These are phyloP conservation scores for Mycena polygramma DNA, from an alignment of 768 basidiomycete species.

Conservation along the genomic window DNA sequence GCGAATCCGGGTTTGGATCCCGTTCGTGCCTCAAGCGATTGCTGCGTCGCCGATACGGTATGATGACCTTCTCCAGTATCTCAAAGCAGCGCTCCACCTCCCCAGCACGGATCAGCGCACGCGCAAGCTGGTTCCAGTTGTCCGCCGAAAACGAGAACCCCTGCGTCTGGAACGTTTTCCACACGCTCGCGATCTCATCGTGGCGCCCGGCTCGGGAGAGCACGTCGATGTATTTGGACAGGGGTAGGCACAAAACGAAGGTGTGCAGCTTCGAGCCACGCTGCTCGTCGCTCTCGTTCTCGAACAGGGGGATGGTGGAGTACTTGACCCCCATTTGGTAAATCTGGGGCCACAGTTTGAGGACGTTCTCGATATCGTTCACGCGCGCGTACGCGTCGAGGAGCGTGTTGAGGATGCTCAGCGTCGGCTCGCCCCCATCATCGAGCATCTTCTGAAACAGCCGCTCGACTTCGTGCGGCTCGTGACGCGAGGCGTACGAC, in stretches of 20 bases:
- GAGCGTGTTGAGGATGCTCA: constrained; percentile 72
- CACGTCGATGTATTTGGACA: constrained; percentile 86
- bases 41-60: constrained; percentile 64
- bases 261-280: constrained; percentile 45
- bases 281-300: constrained; percentile 38
- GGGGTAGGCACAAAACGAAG: constrained; percentile 78
- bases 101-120: constrained; percentile 83
- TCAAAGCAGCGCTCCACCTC: constrained; percentile 88
- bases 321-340: constrained; percentile 66
- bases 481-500: constrained; percentile 58
- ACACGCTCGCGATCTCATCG: constrained; percentile 69
- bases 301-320: constrained; percentile 50
- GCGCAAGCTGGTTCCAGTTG: constrained; percentile 91
- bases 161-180: constrained; percentile 70
- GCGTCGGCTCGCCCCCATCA: constrained; percentile 67
- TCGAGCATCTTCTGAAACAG: constrained; percentile 66
- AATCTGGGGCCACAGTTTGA: constrained; percentile 77
- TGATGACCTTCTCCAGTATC: constrained; percentile 81
- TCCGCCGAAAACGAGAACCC: constrained; percentile 88
- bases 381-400: constrained; percentile 80
- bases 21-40: constrained; percentile 41
- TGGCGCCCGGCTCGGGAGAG: constrained; percentile 76
- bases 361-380: constrained; percentile 66
- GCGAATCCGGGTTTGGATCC: constrained; percentile 51
- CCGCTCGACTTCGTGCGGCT: constrained; percentile 67